These are phyloP conservation scores for Psilocybe azurescens DNA, from an alignment of 768 basidiomycete genomes.

Conservation along the genomic window DNA sequence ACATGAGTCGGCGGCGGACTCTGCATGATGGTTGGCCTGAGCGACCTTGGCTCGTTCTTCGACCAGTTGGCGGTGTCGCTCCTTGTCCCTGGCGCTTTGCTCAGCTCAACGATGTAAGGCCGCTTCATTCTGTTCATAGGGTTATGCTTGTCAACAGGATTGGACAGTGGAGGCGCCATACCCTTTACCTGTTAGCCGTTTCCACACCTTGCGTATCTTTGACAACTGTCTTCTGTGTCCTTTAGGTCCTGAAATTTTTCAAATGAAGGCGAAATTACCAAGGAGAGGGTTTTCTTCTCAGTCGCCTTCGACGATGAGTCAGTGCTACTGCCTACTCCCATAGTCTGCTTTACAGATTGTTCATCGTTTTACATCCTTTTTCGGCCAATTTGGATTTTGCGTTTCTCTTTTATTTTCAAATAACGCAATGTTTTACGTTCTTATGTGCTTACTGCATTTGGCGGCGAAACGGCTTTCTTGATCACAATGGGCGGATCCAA, in stretches of 20 bases:
- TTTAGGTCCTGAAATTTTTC: background rate
- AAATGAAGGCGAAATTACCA: background rate
- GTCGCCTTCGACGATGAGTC: background rate
- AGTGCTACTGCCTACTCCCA: background rate
- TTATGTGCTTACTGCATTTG: constrained; percentile 11
- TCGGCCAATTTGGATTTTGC: constrained; percentile 8
- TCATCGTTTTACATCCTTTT: background rate
- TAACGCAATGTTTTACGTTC: constrained; percentile 7
- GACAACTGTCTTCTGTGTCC: constrained; percentile 2
- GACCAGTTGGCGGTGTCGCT: constrained; percentile 29
- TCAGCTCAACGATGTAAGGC: constrained; percentile 35
- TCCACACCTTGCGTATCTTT: constrained; percentile 17
- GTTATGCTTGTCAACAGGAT: background rate
- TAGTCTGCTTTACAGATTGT: background rate
- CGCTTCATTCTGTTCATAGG: constrained; percentile 24
- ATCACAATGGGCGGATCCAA: background rate
- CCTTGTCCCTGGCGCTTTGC: constrained; percentile 44
- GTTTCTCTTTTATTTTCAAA: constrained; percentile 18
- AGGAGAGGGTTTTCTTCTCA: background rate
- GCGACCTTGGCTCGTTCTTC: constrained; percentile 31
- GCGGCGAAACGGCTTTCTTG: background rate
- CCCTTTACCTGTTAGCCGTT: constrained; percentile 15
- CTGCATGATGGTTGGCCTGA: background rate
- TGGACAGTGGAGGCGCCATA: constrained; percentile 1
- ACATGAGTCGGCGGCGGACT: constrained; percentile 9